Percentiles rank a stretch among this genome's conserved stretches.
These are phyloP conservation scores for Viola odorata DNA, from an alignment of 345 rosid species.

Conservation along the genomic window DNA sequence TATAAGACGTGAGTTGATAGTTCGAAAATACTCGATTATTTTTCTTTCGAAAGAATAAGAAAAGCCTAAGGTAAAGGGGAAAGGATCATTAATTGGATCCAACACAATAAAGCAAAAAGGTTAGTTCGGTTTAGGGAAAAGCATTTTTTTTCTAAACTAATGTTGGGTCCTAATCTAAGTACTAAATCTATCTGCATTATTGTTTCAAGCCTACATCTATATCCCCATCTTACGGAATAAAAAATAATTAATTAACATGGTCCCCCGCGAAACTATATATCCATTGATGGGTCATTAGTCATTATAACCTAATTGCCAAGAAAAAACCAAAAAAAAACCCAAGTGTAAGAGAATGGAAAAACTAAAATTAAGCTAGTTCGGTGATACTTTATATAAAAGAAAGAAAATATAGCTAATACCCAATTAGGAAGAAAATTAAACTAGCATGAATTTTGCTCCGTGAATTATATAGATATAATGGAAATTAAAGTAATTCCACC, in stretches of 20 bases:
- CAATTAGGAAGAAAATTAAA: no score
- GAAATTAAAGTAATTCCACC: no score
- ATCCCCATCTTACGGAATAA: constrained; percentile 22
- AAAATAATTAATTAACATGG: not conserved
- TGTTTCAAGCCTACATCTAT: constrained; percentile 26
- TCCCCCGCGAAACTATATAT: not conserved
- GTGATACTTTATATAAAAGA: no score
- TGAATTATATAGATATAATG: no score
- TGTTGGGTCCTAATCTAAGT: constrained; percentile 27
- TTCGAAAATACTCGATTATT: not conserved
- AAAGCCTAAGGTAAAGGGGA: constrained; percentile 20
- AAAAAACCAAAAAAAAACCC: no score
- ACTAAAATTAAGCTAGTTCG: no score
- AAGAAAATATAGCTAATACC: no score
- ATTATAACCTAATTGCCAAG: no score
- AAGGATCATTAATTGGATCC: constrained; percentile 42
- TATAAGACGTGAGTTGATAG: no score
- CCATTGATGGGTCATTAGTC: no score
- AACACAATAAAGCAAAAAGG: constrained; percentile 29
- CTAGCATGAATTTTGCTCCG: no score
- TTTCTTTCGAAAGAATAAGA: constrained; percentile 9
- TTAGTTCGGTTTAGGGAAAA: constrained; percentile 24
- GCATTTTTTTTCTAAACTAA: constrained; percentile 3
- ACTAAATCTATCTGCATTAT: constrained; percentile 32
- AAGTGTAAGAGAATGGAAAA: no score